Evolutionary conservation across 1,139 yeast species (phyloP).

Genomic region (Hansenula sp.): DNA sequence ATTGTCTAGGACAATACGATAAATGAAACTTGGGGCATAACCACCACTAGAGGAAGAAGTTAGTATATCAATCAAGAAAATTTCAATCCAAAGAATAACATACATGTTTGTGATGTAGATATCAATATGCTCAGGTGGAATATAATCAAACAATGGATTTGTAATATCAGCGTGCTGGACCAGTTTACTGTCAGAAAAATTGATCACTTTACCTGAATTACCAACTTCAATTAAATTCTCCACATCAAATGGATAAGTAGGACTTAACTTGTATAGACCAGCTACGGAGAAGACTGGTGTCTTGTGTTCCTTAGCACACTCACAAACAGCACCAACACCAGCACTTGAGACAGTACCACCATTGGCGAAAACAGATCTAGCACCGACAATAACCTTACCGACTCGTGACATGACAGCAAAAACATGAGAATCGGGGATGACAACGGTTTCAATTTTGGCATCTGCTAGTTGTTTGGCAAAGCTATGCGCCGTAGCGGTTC

Average conservation of each 20-base stretch:
- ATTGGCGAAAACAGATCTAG: constrained; percentile 89
- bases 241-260: constrained; percentile 88
- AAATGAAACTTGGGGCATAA: constrained; percentile 92
- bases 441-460: constrained; percentile 84
- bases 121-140: constrained; percentile 92
- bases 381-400: constrained; percentile 91
- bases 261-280: constrained; percentile 89
- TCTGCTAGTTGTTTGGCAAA: constrained; percentile 79
- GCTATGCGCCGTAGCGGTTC: constrained; percentile 65
- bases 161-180: constrained; percentile 55
- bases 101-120: constrained; percentile 85
- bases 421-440: constrained; percentile 90
- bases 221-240: constrained; percentile 91
- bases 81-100: constrained; percentile 16
- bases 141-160: constrained; percentile 89
- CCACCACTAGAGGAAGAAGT: constrained; percentile 59
- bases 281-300: constrained; percentile 97
- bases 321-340: constrained; percentile 92
- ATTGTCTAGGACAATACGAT: constrained; percentile 92
- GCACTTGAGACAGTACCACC: constrained; percentile 91
- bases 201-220: constrained; percentile 79
- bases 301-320: constrained; percentile 90
- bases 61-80: constrained; percentile 12
- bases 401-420: constrained; percentile 97
- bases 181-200: constrained; percentile 60